These are phyloP conservation scores for Hydnum rufescens DNA, from an alignment of 768 basidiomycete species.

Conservation along the genomic window DNA sequence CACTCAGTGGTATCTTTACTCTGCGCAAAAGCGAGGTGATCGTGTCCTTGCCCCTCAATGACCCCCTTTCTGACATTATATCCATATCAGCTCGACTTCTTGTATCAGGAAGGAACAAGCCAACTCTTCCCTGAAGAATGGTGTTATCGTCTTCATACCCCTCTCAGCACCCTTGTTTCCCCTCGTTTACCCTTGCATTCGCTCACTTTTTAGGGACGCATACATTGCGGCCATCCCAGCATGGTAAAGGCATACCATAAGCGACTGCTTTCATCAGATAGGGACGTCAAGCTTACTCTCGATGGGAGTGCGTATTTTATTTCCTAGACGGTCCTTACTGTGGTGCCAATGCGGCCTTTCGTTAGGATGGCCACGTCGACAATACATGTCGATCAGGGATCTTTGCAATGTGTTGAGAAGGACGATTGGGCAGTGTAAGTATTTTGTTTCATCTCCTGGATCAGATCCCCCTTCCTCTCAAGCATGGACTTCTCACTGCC, in stretches of 20 bases:
- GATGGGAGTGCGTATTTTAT: constrained; percentile 76
- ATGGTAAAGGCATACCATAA: constrained; percentile 70
- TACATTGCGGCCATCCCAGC: constrained; percentile 66
- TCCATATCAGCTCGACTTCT: constrained; percentile 57
- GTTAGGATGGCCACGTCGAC: constrained; percentile 67
- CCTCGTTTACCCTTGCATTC: not conserved
- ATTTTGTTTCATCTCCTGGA: no score
- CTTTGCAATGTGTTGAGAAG: constrained; percentile 46
- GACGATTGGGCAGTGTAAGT: constrained; percentile 60
- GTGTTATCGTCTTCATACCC: constrained; percentile 22
- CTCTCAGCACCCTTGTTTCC: not conserved
- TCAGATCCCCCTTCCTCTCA: constrained; percentile 1
- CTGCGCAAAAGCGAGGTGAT: constrained; percentile 45
- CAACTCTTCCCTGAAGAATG: constrained; percentile 80
- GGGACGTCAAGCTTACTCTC: constrained; percentile 39
- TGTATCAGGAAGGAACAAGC: constrained; percentile 75
- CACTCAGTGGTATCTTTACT: constrained; percentile 67
- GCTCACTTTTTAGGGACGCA: constrained; percentile 40
- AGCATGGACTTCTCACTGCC: constrained; percentile 1
- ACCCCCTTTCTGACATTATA: not conserved
- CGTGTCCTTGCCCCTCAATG: not conserved
- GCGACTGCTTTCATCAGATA: constrained; percentile 53
- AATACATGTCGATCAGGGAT: constrained; percentile 45
- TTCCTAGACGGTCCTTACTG: not conserved
- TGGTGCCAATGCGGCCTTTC: not conserved